Evolutionary conservation across 1,284 basidiomycete species (phyloP), one percentile per base, ranked within the genome.

Genomic region (Termitomyces sp.): DNA sequence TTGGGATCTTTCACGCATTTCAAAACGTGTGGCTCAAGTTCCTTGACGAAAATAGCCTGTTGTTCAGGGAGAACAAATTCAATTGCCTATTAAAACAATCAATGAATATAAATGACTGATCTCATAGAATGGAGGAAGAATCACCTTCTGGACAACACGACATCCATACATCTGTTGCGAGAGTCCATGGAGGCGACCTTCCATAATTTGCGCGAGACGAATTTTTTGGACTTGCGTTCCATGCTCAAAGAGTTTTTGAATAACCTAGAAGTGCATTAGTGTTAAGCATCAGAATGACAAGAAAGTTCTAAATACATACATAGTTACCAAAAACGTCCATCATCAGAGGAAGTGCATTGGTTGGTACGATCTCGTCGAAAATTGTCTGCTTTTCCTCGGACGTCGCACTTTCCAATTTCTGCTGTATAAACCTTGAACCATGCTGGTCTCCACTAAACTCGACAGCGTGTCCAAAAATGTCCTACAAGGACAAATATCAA

Each of bases 261-360:
- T 85, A 53, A 94, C 91, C 91, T 93, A 45, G 9, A 34, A 2
- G 14, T 19, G 41, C 7, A 33, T 33, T n/a, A 26, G 18, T 13
- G 10, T 37, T 6, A 49, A 33, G n/a, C 40, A 33, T 51, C 33
- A 39, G 6, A 54, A 19, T n/a, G 3, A 24, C 21, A 16, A 49
- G 42, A 1, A 21, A 8, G 13, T 19, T 31, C 33, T 10, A 31
- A 56, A 19, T 14, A 70, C 83, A 60, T 63, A 91, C 85, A 73
- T 97, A 99, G 75, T 99, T 99, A 54, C 96, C 96, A 67, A 97
- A 99, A 39, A 98, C 93, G 65, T 98, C 94, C 59, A 88, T 88
- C 65, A 96, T 91, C 51, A 99, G 78, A 57, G 86, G 81, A 45
- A 92, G 71, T 2, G 87, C 79, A 63, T 86, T 84, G 41, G 77